phyloP scores from a whole-genome alignment of 1,284 basidiomycete genomes.

The Flammula alnicola region DNA sequence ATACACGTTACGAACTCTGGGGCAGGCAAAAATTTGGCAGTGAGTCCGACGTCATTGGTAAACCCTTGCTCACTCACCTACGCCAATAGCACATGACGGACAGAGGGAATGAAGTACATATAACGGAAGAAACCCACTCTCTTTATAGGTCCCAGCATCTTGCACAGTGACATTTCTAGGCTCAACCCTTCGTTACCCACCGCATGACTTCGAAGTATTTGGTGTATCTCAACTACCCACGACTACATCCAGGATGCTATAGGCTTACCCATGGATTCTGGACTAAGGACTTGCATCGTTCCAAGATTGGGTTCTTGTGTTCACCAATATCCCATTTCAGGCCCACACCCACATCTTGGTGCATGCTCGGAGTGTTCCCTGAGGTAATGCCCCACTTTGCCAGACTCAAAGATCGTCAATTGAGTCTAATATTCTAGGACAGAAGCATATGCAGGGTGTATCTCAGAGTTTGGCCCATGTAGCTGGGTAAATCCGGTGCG shows the following conservation, averaged over 20 bases:
- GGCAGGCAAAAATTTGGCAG: constrained; percentile 2
- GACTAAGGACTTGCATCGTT: constrained; percentile 1
- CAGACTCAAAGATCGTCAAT: constrained; percentile 14
- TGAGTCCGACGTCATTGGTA: background rate
- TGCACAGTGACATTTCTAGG: constrained; percentile 10
- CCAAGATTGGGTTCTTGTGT: constrained; percentile 16
- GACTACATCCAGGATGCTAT: constrained; percentile 13
- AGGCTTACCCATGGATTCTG: constrained; percentile 4
- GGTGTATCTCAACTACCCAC: constrained; percentile 14
- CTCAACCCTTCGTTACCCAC: constrained; percentile 13
- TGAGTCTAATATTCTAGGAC: constrained; percentile 6
- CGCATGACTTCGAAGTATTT: constrained; percentile 19
- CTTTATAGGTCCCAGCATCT: constrained; percentile 24
- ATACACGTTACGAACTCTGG: constrained; percentile 57
- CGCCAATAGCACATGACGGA: constrained; percentile 35
- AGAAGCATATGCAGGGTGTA: constrained; percentile 6
- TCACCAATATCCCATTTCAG: constrained; percentile 14
- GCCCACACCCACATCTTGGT: constrained; percentile 12
- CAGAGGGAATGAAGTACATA: constrained; percentile 10
- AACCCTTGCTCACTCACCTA: constrained; percentile 26
- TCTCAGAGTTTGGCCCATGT: constrained; percentile 13
- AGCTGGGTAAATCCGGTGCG: constrained; percentile 6
- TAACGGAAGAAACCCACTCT: background rate
- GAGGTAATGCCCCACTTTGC: constrained; percentile 8
- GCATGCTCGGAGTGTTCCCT: constrained; percentile 15